These are phyloP conservation scores for Neocucurbitaria cava DNA, from an alignment of 2,329 filamentous ascomycete species.

Conservation along the genomic window DNA sequence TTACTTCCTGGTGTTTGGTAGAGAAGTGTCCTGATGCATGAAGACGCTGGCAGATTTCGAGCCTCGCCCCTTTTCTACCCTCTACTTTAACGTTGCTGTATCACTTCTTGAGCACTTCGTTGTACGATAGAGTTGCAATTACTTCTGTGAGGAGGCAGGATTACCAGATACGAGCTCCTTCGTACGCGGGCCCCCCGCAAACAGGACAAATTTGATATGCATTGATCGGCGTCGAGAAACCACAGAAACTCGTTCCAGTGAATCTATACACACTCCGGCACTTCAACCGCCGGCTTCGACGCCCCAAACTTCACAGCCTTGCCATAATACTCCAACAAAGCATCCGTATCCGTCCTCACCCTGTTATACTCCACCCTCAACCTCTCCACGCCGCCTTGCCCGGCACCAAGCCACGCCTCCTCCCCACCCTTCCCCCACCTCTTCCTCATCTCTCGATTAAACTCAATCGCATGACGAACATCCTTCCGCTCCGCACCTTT, in stretches of 20 bases:
- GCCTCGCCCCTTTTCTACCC: too few species aligned
- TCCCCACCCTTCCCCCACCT: constrained; percentile 24
- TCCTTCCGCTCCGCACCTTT: constrained; percentile 27
- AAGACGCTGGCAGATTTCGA: too few species aligned
- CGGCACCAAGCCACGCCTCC: constrained; percentile 24
- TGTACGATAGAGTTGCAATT: too few species aligned
- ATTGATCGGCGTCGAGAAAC: too few species aligned
- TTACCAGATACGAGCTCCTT: too few species aligned
- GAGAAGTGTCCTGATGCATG: background rate
- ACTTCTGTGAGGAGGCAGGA: too few species aligned
- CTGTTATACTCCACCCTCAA: constrained; percentile 23
- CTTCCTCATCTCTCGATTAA: constrained; percentile 25
- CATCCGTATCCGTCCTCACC: constrained; percentile 19
- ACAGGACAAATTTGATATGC: too few species aligned
- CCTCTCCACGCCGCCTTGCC: too few species aligned
- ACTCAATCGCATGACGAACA: constrained; percentile 33
- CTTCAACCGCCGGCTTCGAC: constrained; percentile 22
- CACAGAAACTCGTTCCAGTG: too few species aligned
- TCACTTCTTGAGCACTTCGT: too few species aligned
- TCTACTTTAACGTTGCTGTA: too few species aligned
- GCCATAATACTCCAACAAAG: constrained; percentile 31
- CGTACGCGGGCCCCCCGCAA: too few species aligned
- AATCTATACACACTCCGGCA: constrained; percentile 27
- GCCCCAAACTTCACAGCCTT: constrained; percentile 31
- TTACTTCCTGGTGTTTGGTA: background rate